Percentiles rank a stretch among this genome's conserved stretches.
Conservation (phyloP, 1,139 yeast species). For the Candida pseudoviswanathii region DNA sequence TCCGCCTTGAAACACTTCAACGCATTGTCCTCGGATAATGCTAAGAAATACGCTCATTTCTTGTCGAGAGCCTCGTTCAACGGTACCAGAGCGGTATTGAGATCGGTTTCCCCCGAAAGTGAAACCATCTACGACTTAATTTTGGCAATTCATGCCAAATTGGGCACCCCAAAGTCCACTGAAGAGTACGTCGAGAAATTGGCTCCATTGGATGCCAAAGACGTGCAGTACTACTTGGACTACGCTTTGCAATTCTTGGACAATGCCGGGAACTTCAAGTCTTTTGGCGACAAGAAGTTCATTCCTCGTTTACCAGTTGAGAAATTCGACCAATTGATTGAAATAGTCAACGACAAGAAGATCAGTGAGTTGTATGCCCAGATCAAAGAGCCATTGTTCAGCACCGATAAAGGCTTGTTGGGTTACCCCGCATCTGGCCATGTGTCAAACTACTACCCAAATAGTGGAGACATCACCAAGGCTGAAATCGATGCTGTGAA, state of each 20-base stretch:
- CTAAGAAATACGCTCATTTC: constrained; percentile 73
- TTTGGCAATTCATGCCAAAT: constrained; percentile 52
- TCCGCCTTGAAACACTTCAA: constrained; percentile 49
- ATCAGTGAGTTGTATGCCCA: constrained; percentile 42
- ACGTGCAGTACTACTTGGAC: constrained; percentile 59
- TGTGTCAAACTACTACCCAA: constrained; percentile 68
- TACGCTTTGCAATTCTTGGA: constrained; percentile 79
- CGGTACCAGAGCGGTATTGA: constrained; percentile 76
- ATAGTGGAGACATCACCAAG: constrained; percentile 53
- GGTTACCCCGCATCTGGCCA: constrained; percentile 84
- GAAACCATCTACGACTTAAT: constrained; percentile 74
- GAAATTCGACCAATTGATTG: constrained; percentile 51
- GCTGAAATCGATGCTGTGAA: constrained; percentile 68
- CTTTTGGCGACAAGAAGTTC: constrained; percentile 87
- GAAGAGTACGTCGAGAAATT: constrained; percentile 44
- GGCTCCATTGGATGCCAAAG: constrained; percentile 27
- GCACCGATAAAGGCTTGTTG: constrained; percentile 53
- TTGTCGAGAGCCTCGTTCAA: constrained; percentile 80
- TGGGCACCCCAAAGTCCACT: constrained; percentile 46
- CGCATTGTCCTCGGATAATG: constrained; percentile 33
- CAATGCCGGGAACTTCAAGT: constrained; percentile 84
- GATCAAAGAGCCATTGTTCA: constrained; percentile 53
- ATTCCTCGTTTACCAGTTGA: constrained; percentile 59
- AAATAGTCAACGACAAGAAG: constrained; percentile 38
- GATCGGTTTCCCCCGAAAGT: constrained; percentile 85